Evolutionary conservation across 768 basidiomycete genomes (phyloP), one percentile per base, ranked within the genome.

Genomic region (Trametes elegans): DNA sequence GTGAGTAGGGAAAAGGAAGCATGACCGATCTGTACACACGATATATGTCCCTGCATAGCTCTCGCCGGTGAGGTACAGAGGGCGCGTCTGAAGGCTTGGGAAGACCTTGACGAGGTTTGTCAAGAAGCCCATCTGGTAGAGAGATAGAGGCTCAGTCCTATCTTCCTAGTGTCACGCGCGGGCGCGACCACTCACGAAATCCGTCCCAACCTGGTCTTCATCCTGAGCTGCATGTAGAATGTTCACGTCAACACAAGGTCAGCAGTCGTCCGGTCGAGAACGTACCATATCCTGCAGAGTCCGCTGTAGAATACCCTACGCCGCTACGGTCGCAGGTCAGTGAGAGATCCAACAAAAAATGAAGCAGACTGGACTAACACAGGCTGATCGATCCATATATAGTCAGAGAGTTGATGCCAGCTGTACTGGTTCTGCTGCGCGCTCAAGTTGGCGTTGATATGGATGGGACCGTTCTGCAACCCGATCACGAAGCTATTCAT

Each of bases 1-100:
- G 28, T n/a, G n/a, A n/a, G n/a, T n/a, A n/a, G n/a, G n/a, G n/a
- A n/a, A n/a, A n/a, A n/a, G 11, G 11, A 24, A 6, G 35, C 14
- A 10, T 5, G 16, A 5, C 10, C 26, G n/a, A 8, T 3, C 39
- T n/a, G n/a, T n/a, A n/a, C 64, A 32, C 55, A 83, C 82, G 49
- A 89, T 88, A 61, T 85, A 88, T 55, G 77, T 77, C 26, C 88
- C 88, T 13, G 88, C 81, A 67, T 89, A 90, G 62, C 84, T 87
- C 69, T 90, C 88, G 6, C 88, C 88, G 0, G 80, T 82, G 32
- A 90, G 64, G 66, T 84, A 72, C 29, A 90, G 75, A 16, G 88
- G 88, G 26, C 88, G 81, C 1, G 72, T 80, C 13, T 80, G 79
- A 21, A 90, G 74, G 61, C 76, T 76, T 16, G 88, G 88, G 68